A percentile compares a stretch with the other conserved stretches of the same genome.
phyloP scores from a whole-genome alignment of 179 eudicot genomes.

The Vitellaria paradoxa region DNA sequence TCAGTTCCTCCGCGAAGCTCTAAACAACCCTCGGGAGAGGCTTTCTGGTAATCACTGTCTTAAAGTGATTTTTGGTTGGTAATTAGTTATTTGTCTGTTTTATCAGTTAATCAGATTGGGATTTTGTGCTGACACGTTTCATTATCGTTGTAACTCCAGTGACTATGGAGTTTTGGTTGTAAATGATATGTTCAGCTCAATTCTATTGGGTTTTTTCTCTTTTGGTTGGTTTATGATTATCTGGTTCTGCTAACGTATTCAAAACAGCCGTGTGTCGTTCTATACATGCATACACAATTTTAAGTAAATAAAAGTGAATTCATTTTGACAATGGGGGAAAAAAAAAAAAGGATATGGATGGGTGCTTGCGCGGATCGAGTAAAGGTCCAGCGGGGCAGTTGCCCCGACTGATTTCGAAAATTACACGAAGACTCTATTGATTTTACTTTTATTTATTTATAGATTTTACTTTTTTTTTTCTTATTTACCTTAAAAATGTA shows the following conservation, averaged over 20 bases:
- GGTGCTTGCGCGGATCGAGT: too few relatives aligned
- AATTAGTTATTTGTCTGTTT: neutral
- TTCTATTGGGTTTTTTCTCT: neutral
- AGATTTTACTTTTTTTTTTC: too few relatives aligned
- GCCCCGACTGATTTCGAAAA: too few relatives aligned
- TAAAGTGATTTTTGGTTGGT: neutral
- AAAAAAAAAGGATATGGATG: too few relatives aligned
- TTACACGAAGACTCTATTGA: too few relatives aligned
- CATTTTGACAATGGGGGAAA: too few relatives aligned
- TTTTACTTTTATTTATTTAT: too few relatives aligned
- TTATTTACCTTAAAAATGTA: too few relatives aligned
- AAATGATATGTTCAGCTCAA: neutral
- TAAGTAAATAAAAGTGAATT: too few relatives aligned
- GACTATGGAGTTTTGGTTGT: neutral
- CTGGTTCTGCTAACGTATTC: neutral
- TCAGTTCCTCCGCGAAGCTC: constrained; percentile 93
- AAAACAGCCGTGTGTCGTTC: neutral
- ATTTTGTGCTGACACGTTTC: neutral
- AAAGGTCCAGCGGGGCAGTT: too few relatives aligned
- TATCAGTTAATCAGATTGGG: neutral
- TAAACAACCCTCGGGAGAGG: constrained; percentile 94
- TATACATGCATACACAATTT: too few relatives aligned
- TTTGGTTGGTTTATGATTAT: neutral
- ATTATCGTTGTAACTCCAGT: neutral
- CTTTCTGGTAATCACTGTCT: constrained; percentile 52